Percentiles rank a stretch among this genome's conserved stretches.
These are phyloP conservation scores for Physaria fendleri DNA, from an alignment of 345 rosid genomes.

Conservation along the genomic window DNA sequence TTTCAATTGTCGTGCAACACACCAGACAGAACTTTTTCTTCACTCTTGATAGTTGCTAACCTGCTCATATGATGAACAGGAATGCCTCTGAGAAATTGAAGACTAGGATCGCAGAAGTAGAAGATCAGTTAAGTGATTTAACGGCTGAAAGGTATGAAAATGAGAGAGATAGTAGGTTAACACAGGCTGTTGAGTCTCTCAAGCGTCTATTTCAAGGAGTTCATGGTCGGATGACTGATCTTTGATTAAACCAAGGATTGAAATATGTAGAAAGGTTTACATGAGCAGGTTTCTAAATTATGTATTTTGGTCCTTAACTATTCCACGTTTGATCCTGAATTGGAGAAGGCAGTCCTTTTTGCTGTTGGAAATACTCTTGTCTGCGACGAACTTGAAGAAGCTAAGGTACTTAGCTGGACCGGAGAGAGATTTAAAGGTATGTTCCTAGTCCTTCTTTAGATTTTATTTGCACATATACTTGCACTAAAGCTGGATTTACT, in stretches of 20 bases:
- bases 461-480: conserved; percentile 12
- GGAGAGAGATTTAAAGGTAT: conserved; percentile 92
- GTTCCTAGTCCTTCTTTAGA: neutral
- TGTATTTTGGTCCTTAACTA: conserved; percentile 55
- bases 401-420: conserved; percentile 86
- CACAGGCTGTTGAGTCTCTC: too few species aligned
- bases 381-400: conserved; percentile 96
- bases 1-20: neutral
- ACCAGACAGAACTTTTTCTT: neutral
- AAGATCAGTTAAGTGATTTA: conserved; percentile 79
- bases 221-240: conserved; percentile 96
- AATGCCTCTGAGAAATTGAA: conserved; percentile 62
- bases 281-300: neutral
- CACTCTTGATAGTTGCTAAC: neutral
- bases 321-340: conserved; percentile 65
- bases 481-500: conserved; percentile 4
- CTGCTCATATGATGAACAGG: conserved; percentile 38
- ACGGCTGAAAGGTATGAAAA: conserved; percentile 86
- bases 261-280: neutral
- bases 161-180: too few species aligned
- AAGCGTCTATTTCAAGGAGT: too few species aligned
- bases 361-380: conserved; percentile 97
- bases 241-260: conserved; percentile 35
- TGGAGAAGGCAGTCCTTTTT: conserved; percentile 90
- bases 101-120: conserved; percentile 68